These are phyloP conservation scores for Monosporozyma solicola DNA, from an alignment of 805 yeast species.

Conservation along the genomic window DNA sequence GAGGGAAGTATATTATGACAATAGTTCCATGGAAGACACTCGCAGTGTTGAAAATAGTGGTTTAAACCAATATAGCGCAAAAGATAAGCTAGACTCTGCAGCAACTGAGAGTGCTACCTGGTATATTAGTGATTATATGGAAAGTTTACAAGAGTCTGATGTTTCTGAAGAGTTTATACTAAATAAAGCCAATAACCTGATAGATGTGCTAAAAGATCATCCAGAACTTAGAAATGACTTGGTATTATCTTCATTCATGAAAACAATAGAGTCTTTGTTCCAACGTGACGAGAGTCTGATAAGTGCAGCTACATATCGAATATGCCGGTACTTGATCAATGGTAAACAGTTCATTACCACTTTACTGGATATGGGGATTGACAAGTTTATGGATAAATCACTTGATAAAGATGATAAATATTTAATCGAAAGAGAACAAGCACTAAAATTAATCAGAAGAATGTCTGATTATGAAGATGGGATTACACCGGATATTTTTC, in stretches of 20 bases:
- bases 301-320: slow-evolving; percentile 66
- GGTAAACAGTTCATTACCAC: slow-evolving; percentile 45
- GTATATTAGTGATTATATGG: slow-evolving; percentile 30
- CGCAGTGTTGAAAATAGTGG: background rate
- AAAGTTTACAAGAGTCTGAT: slow-evolving; percentile 25
- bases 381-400: slow-evolving; percentile 54
- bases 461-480: slow-evolving; percentile 50
- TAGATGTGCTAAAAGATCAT: slow-evolving; percentile 43
- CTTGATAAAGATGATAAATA: slow-evolving; percentile 47
- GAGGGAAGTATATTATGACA: background rate
- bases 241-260: slow-evolving; percentile 47
- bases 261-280: slow-evolving; percentile 51
- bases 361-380: slow-evolving; percentile 47
- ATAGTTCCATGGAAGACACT: background rate
- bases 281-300: slow-evolving; percentile 51
- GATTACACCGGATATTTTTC: slow-evolving; percentile 56
- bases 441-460: slow-evolving; percentile 58
- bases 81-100: background rate
- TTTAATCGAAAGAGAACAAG: slow-evolving; percentile 66
- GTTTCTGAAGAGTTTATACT: slow-evolving; percentile 27
- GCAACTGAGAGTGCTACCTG: slow-evolving; percentile 27
- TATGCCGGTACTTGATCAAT: slow-evolving; percentile 56
- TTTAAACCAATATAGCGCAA: background rate
- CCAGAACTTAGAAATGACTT: slow-evolving; percentile 60
- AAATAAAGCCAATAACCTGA: slow-evolving; percentile 57